Conservation (phyloP, 1,284 basidiomycete genomes). For the Kwoniella shivajii region DNA sequence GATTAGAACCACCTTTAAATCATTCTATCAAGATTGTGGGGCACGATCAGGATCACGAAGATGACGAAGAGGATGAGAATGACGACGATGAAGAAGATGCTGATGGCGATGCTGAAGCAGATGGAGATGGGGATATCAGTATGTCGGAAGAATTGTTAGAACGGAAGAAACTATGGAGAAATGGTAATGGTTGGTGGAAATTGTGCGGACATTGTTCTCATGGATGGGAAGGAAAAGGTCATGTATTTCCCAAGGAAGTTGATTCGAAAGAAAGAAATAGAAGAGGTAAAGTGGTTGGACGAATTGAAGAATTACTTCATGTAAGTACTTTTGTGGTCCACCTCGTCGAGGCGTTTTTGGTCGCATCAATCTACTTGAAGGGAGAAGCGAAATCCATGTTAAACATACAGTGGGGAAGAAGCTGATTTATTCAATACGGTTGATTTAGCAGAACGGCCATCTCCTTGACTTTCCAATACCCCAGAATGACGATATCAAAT, state of each 20-base stretch:
- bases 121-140: slow-evolving; percentile 24
- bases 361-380: too few species aligned
- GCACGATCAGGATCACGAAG: background rate
- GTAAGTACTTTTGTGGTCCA: slow-evolving; percentile 56
- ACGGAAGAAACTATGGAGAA: slow-evolving; percentile 26
- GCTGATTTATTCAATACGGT: background rate
- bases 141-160: slow-evolving; percentile 27
- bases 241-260: slow-evolving; percentile 56
- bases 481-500: slow-evolving; percentile 66
- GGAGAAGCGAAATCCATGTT: background rate
- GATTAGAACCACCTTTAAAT: slow-evolving; percentile 65
- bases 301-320: slow-evolving; percentile 81
- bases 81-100: slow-evolving; percentile 36
- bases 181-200: slow-evolving; percentile 61
- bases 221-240: slow-evolving; percentile 69
- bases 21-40: slow-evolving; percentile 7
- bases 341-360: too few species aligned
- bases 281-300: slow-evolving; percentile 72
- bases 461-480: slow-evolving; percentile 73
- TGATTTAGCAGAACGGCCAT: slow-evolving; percentile 67
- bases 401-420: background rate
- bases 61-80: slow-evolving; percentile 19
- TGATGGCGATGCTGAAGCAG: slow-evolving; percentile 22
- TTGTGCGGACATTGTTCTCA: slow-evolving; percentile 73
- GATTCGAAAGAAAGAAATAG: slow-evolving; percentile 56